Base-by-base conservation (phyloP, 2,329 filamentous ascomycete genomes). In the Aspergillus quadricinctus region DNA sequence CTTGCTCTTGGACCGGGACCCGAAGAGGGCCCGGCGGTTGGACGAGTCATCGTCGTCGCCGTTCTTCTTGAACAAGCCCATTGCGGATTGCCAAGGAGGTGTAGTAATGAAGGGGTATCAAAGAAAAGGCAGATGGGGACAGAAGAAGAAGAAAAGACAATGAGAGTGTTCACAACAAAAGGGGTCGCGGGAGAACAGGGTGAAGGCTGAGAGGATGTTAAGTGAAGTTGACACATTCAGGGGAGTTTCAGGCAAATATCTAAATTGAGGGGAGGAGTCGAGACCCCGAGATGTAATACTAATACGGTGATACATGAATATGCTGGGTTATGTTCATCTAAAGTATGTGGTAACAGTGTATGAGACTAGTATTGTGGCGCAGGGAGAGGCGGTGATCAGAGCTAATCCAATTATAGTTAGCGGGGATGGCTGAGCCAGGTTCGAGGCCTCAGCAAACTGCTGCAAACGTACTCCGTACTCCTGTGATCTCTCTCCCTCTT, bases 1-100 rank as follows among this genome's bases (percentile, higher is more conserved):
- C 69, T 83, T 83, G 62, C 76, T 78, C 69, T 83, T 84, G 51
- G 77, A 79, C 61, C 80, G 75, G 61, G 76, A 76, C 61, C 83
- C 82, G 64, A 87, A 86, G 31, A 87, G 80, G n/a, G 82, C 81
- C 55, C 75, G 76, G 69, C 83, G 81, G 69, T 77, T 79, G 41
- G 73, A 72, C 52, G 75, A 74, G 57, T 81, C 75, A 49, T 81
- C 79, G 61, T 81, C 81, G 58, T 77, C 76, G 61, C 77, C 77
- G 59, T 76, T 79, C 49, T 50, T 57, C 48, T 57, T 50, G 48
- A 48, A 48, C 11, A 55, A 41, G 40, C 53, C 55, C 41, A 45
- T 55, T 52, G 21, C 31, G 46, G 27, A 28, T 49, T 19, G 46
- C n/a, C 19, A 25, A 58, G 43, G 10, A 25, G 21, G 1, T 21